Evolutionary conservation across 495 filamentous ascomycete species (phyloP).

Genomic region (Penicillium goetzii): DNA sequence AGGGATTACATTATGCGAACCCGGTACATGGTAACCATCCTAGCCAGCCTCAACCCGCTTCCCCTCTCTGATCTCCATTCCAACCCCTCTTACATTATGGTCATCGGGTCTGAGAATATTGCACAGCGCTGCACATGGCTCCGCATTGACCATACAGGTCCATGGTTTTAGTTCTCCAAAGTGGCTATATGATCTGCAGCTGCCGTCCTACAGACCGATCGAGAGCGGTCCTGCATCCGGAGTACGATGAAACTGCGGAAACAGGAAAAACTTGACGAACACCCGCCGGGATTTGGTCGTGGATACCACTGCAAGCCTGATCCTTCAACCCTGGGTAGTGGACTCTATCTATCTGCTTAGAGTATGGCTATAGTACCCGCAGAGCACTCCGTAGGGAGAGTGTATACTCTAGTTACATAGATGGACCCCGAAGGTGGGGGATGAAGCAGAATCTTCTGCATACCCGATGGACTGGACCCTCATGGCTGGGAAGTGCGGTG

Average conservation of each 20-base stretch:
- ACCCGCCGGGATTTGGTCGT: not conserved
- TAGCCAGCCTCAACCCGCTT: constrained; percentile 17
- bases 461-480: not conserved
- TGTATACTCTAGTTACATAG: not conserved
- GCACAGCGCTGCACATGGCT: constrained; percentile 10
- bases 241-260: not conserved
- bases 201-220: not conserved
- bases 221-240: not conserved
- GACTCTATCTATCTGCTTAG: not conserved
- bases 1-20: not conserved
- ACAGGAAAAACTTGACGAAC: not conserved
- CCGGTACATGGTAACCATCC: constrained; percentile 11
- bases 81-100: not conserved
- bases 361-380: not conserved
- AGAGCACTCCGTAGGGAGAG: too few species aligned
- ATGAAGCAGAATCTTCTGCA: constrained; percentile 5
- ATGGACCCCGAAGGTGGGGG: not conserved
- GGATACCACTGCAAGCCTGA: not conserved
- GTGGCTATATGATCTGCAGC: not conserved
- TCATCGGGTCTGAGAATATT: not conserved
- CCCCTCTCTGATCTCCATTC: constrained; percentile 5
- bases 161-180: not conserved
- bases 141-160: not conserved
- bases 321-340: constrained; percentile 10
- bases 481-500: constrained; percentile 15